Base-by-base conservation (phyloP, 179 eudicot genomes). In the Heliamphora pulchella region DNA sequence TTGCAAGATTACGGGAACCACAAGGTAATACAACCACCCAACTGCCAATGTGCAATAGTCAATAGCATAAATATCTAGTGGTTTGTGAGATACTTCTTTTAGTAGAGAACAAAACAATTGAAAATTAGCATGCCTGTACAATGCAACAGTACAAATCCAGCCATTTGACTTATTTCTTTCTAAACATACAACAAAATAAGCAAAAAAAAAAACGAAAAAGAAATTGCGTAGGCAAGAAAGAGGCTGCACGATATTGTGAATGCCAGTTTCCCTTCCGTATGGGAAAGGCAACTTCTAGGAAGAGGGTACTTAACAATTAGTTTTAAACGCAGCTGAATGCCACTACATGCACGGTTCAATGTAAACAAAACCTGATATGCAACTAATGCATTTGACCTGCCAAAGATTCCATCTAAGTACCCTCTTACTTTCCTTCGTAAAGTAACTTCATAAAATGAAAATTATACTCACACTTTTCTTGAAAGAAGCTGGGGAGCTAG, bases 11-110 rank as follows among this genome's bases (percentile, higher is more conserved):
- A 73, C 89, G 98, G 62, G 98, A 88, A 66, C 97, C 98, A 84
- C 92, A 85, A 59, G 99, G 99, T 78, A 91, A 47, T 68, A 96
- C 89, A 64, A 86, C 94, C 81, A 80, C 94, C 99, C 98, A 96
- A 51, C 99, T 96, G 91, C 85, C 88, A 74, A 22, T 15, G 44
- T 53, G 14, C 57, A 78, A 66, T 8, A 58, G 20, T 8, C 0
- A 43, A 41, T 10, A 58, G 20, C 77, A 76, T 59, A 47, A 71
- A 9, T 64, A 72, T 44, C 66, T 63, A 53, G 66, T 4, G 15
- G 6, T 48, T 73, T 61, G 13, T 63, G 67, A 64, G 14, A 58
- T 71, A 62, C 54, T 51, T 62, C 47, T 58, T 51, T 10, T 2
- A n/a, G n/a, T 61, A 9, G 48, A 81, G 74, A 67, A 81, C 1